phyloP scores from a whole-genome alignment of 176 grass and related monocot species.

The Microstegium vimineum region DNA sequence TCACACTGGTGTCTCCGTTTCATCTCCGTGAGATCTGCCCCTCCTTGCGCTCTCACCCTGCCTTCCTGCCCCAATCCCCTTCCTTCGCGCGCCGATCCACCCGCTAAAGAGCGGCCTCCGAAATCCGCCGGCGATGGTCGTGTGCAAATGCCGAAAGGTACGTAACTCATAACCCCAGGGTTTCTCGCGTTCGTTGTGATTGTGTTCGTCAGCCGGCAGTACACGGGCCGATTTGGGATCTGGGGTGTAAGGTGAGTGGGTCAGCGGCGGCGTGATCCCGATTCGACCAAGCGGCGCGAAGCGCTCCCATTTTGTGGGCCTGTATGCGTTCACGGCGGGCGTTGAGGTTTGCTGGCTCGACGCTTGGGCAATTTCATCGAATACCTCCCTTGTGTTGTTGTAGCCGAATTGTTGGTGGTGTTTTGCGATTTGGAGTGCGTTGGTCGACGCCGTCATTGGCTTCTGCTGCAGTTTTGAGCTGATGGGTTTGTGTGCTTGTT shows the following conservation, averaged over 20 bases:
- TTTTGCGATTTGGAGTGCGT: background rate
- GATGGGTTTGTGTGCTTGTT: conserved; percentile 24
- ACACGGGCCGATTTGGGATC: conserved; percentile 19
- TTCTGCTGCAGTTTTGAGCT: conserved; percentile 3
- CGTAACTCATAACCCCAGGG: conserved; percentile 29
- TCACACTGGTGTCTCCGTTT: background rate
- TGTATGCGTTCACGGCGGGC: background rate
- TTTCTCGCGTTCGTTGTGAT: background rate
- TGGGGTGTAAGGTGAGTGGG: background rate
- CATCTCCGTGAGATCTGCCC: conserved; percentile 15
- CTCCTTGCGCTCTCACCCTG: background rate
- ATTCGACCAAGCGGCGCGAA: background rate
- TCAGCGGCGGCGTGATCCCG: background rate
- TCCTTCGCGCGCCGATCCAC: background rate
- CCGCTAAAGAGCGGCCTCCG: background rate
- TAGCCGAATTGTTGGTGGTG: background rate
- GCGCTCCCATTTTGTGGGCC: background rate
- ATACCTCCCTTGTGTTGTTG: background rate
- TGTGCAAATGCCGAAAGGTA: conserved; percentile 99
- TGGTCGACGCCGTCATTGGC: background rate
- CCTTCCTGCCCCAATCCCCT: background rate
- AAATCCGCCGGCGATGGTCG: conserved; percentile 64
- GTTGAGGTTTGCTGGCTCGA: background rate
- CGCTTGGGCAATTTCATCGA: background rate
- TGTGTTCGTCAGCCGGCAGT: background rate